Evolutionary conservation across 805 yeast species (phyloP).

Genomic region (Brettanomyces sp.): DNA sequence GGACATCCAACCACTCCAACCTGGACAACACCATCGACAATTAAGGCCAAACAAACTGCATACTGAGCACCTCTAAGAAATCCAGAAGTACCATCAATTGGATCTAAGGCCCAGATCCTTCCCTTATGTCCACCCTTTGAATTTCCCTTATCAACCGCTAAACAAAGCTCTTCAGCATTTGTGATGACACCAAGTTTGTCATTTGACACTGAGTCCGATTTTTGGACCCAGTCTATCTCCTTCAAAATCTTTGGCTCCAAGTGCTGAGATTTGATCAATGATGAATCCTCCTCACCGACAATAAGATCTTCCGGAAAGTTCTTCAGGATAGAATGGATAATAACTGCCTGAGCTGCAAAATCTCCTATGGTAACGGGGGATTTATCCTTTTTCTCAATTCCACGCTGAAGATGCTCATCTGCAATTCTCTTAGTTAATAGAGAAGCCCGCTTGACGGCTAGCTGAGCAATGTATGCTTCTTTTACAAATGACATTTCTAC

Average conservation of each 20-base stretch:
- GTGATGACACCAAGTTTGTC: slow-evolving; percentile 32
- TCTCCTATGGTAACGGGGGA: slow-evolving; percentile 97
- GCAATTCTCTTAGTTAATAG: slow-evolving; percentile 57
- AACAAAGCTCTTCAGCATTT: slow-evolving; percentile 40
- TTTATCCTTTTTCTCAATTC: slow-evolving; percentile 72
- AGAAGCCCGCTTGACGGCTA: slow-evolving; percentile 87
- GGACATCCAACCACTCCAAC: slow-evolving; percentile 97
- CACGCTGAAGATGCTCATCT: slow-evolving; percentile 41
- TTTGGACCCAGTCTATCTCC: slow-evolving; percentile 48
- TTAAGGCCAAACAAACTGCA: slow-evolving; percentile 88
- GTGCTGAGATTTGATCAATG: slow-evolving; percentile 44
- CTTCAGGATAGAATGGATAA: slow-evolving; percentile 69
- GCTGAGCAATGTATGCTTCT: slow-evolving; percentile 73
- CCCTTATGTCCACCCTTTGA: slow-evolving; percentile 72
- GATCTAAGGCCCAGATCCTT: slow-evolving; percentile 95
- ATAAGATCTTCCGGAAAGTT: slow-evolving; percentile 80
- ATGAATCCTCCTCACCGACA: slow-evolving; percentile 92
- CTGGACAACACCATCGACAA: slow-evolving; percentile 76
- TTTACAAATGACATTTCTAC: slow-evolving; percentile 30
- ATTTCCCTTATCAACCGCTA: slow-evolving; percentile 70
- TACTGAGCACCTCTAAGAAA: slow-evolving; percentile 93
- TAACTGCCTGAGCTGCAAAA: slow-evolving; percentile 90
- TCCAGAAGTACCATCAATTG: slow-evolving; percentile 97
- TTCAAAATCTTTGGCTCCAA: slow-evolving; percentile 49
- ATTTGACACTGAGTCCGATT: slow-evolving; percentile 26